Base-by-base conservation (phyloP, 495 filamentous ascomycete genomes). In the Cryomyces minteri region DNA sequence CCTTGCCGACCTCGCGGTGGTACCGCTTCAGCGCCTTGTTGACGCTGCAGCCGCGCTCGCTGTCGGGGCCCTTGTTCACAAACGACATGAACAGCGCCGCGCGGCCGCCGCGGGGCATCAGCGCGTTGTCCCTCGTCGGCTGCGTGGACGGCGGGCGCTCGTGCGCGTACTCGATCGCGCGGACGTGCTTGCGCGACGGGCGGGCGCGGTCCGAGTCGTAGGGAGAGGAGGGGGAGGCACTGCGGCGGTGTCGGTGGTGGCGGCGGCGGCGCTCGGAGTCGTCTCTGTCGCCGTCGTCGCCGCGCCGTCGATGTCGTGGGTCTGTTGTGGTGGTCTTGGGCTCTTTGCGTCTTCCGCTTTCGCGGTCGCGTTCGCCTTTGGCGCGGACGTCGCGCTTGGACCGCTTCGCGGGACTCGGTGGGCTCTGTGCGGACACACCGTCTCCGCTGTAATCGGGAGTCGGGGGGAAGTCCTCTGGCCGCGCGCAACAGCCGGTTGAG, bases 1-100 rank as follows among this genome's bases (percentile, higher is more conserved):
- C 49, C 36, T 34, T 46, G 5, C 39, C 57, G 12, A 41, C n/a
- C 57, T 88, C 82, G 4, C 83, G 81, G 58, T 93, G 86, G 62
- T 81, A 94, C 9, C 82, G 67, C 67, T 94, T 94, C 44, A 94
- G 64, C 4, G 79, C 79, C 67, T 93, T 93, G 66, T 93, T 84
- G 50, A 94, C 66, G 53, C 84, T 90, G 59, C 73, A 81, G 6
- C 87, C 87, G 6, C 76, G 71, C 48, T 80, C 76, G 54, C 79
- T 88, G 37, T 92, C 84, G 0, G 82, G 83, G 0, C 84, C 84
- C 62, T 88, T 88, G 51, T 72, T 82, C 52, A 92, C 73, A 39
- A 88, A 73, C 12, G 76, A 80, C 48, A 92, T 60, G 68, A 94
- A 88, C 34, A 84, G 67, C 36, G 79, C 70, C 0, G 77, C 75